A percentile compares a stretch with the other conserved stretches of the same genome.
Conservation (phyloP, 2,329 filamentous ascomycete species). For the Pestalotiopsis sp. region DNA sequence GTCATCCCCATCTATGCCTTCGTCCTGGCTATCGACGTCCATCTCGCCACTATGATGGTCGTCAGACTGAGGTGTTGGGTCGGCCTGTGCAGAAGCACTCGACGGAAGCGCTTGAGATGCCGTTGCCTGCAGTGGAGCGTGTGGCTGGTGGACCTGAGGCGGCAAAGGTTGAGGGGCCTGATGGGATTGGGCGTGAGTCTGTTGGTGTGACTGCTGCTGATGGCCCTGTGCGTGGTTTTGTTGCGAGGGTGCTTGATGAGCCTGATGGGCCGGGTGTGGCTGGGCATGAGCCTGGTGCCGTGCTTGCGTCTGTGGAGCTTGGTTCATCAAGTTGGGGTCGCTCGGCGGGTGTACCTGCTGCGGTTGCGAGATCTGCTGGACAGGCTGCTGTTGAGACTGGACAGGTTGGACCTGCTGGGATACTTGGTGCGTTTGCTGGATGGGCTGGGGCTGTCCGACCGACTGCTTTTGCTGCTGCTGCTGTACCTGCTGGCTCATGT, state of each 20-base stretch:
- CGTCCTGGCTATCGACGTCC: conserved; percentile 55
- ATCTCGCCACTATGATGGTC: conserved; percentile 49
- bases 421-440: conserved; percentile 30
- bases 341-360: conserved; percentile 25
- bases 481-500: conserved; percentile 31
- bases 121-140: conserved; percentile 27
- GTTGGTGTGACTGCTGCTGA: conserved; percentile 24
- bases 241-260: conserved; percentile 23
- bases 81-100: conserved; percentile 34
- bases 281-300: conserved; percentile 18
- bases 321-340: conserved; percentile 32
- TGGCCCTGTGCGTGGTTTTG: conserved; percentile 26
- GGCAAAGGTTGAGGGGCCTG: conserved; percentile 28
- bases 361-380: conserved; percentile 27
- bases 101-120: conserved; percentile 31
- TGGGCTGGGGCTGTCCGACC: conserved; percentile 29
- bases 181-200: conserved; percentile 34
- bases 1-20: conserved; percentile 47
- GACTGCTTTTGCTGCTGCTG: conserved; percentile 34
- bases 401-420: conserved; percentile 31
- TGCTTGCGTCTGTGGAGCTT: conserved; percentile 27
- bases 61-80: conserved; percentile 33
- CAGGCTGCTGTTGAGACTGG: conserved; percentile 25
- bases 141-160: conserved; percentile 27
- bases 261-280: conserved; percentile 12